Conservation (phyloP, 768 basidiomycete genomes). For the Phanerochaete carnosa region DNA sequence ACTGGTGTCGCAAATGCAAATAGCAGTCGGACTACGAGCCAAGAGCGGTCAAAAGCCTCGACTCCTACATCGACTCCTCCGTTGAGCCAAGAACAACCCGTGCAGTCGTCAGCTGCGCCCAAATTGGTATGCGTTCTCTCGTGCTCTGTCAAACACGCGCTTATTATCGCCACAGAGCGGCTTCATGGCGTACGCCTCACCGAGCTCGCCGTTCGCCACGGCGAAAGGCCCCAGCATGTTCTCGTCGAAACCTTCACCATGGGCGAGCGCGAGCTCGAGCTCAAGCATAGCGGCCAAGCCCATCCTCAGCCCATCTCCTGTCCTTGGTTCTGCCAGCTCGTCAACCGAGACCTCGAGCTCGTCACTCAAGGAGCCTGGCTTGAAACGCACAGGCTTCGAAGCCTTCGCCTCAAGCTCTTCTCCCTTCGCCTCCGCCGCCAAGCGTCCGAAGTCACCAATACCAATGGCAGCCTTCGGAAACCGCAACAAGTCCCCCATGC, state of each 20-base stretch:
- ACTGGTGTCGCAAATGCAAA: background rate
- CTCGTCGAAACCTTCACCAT: slow-evolving; percentile 25
- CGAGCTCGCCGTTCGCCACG: slow-evolving; percentile 68
- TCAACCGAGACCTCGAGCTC: slow-evolving; percentile 11
- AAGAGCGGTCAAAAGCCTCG: background rate
- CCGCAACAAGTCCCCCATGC: slow-evolving; percentile 55
- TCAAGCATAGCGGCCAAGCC: background rate
- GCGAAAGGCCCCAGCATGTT: slow-evolving; percentile 67
- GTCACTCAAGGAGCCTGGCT: slow-evolving; percentile 31
- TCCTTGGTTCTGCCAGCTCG: slow-evolving; percentile 9
- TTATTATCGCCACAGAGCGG: slow-evolving; percentile 44
- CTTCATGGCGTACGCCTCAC: slow-evolving; percentile 78
- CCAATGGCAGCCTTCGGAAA: slow-evolving; percentile 19
- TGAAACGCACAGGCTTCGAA: slow-evolving; percentile 55
- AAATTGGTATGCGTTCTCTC: slow-evolving; percentile 43
- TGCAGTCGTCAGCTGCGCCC: slow-evolving; percentile 29
- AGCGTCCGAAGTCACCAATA: slow-evolving; percentile 55
- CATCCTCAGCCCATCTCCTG: slow-evolving; percentile 7
- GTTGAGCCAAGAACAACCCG: background rate
- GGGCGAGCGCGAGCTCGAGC: slow-evolving; percentile 16
- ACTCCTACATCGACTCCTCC: background rate
- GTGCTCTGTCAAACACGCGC: slow-evolving; percentile 5
- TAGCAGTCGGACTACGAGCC: background rate
- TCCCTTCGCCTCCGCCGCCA: slow-evolving; percentile 42
- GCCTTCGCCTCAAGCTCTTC: slow-evolving; percentile 51